Conservation (phyloP, 805 yeast genomes). For the Kregervanrija delftensis region DNA sequence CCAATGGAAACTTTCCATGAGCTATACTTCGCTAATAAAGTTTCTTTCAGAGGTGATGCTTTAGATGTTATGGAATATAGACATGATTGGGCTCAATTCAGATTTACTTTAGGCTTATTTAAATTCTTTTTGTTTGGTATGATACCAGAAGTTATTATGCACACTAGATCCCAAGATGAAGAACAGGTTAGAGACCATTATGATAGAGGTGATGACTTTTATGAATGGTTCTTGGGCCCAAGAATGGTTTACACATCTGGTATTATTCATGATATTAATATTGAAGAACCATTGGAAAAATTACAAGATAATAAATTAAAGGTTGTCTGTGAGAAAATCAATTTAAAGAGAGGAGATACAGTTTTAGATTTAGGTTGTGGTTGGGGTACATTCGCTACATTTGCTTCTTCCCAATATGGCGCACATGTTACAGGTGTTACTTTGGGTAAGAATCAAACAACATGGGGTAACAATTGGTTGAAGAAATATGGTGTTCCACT, state of each 20-base stretch:
- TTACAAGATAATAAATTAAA: constrained; percentile 87
- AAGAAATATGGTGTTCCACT: constrained; percentile 58
- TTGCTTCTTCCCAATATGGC: constrained; percentile 74
- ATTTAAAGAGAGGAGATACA: constrained; percentile 61
- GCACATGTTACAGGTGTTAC: constrained; percentile 88
- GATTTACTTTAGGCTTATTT: constrained; percentile 71
- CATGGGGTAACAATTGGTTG: constrained; percentile 75
- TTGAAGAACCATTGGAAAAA: constrained; percentile 68
- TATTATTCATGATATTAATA: constrained; percentile 61
- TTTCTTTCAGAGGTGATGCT: constrained; percentile 80
- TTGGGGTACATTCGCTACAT: constrained; percentile 91
- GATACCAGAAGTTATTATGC: constrained; percentile 91
- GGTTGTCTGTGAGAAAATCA: constrained; percentile 81
- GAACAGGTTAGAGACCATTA: constrained; percentile 94
- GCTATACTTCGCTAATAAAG: constrained; percentile 76
- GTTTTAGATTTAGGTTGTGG: constrained; percentile 89
- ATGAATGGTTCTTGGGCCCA: constrained; percentile 90
- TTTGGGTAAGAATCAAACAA: constrained; percentile 83
- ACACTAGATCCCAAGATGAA: constrained; percentile 89
- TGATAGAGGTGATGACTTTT: constrained; percentile 94
- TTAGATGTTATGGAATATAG: constrained; percentile 78
- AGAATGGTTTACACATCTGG: constrained; percentile 94
- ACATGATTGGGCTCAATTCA: constrained; percentile 85
- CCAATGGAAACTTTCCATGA: constrained; percentile 93
- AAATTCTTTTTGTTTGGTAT: constrained; percentile 76